Conservation (phyloP, 768 basidiomycete genomes). For the Saitozyma sp. region DNA sequence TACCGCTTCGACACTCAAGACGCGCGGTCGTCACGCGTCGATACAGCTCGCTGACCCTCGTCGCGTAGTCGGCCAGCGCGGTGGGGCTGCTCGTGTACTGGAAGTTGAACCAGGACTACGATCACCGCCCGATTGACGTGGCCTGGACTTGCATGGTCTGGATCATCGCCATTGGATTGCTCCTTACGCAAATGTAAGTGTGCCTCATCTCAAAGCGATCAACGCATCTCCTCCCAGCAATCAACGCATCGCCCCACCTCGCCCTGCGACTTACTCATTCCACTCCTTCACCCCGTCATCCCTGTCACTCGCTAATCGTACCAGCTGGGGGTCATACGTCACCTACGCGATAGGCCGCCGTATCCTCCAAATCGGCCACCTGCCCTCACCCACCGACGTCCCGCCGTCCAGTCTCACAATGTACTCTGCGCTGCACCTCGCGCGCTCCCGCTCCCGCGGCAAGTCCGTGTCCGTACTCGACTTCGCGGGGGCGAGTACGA, state of each 20-base stretch:
- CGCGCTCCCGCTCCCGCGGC: too few species aligned
- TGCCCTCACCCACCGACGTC: too few species aligned
- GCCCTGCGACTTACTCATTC: slow-evolving; percentile 24
- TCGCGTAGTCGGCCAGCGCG: slow-evolving; percentile 23
- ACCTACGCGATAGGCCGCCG: slow-evolving; percentile 27
- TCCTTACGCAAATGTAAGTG: slow-evolving; percentile 38
- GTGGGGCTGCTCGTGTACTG: slow-evolving; percentile 35
- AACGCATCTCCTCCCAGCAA: slow-evolving; percentile 6
- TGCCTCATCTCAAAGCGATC: too few species aligned
- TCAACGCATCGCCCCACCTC: not conserved
- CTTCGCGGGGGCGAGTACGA: too few species aligned
- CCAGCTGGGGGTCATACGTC: slow-evolving; percentile 36
- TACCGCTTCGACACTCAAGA: too few species aligned
- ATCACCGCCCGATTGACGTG: slow-evolving; percentile 24
- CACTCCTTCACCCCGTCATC: slow-evolving; percentile 57
- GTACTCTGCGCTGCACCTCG: too few species aligned
- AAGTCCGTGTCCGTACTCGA: too few species aligned
- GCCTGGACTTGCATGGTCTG: slow-evolving; percentile 28
- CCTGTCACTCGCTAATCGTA: slow-evolving; percentile 52
- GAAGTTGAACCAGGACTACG: slow-evolving; percentile 27
- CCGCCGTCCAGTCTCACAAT: too few species aligned
- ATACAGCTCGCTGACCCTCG: too few species aligned
- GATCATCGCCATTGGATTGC: slow-evolving; percentile 29
- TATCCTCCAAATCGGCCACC: not conserved
- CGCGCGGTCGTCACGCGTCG: too few species aligned